Evolutionary conservation across 2,329 filamentous ascomycete species (phyloP).

Genomic region (Proliferodiscus dingleyae): DNA sequence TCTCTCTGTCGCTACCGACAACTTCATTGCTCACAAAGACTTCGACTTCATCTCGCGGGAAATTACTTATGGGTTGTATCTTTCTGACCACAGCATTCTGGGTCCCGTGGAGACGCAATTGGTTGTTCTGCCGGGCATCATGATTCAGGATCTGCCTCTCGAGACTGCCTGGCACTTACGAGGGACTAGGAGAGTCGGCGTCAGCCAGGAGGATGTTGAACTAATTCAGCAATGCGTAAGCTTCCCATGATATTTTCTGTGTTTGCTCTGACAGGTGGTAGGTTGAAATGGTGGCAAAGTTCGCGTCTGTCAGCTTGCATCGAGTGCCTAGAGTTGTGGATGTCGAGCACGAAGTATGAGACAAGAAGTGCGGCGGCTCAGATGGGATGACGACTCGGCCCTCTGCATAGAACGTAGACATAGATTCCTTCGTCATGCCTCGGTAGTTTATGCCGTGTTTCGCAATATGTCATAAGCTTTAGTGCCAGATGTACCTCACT

Average conservation of each 20-base stretch:
- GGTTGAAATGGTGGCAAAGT: slow-evolving; percentile 17
- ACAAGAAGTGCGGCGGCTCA: no score
- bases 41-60: slow-evolving; percentile 48
- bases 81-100: slow-evolving; percentile 51
- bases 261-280: not conserved
- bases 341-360: slow-evolving; percentile 37
- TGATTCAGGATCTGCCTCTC: slow-evolving; percentile 50
- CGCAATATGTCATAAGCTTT: no score
- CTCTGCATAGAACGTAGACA: no score
- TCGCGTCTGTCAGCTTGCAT: slow-evolving; percentile 32
- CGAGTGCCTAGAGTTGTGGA: slow-evolving; percentile 36
- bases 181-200: slow-evolving; percentile 44
- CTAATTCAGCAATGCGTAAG: slow-evolving; percentile 31
- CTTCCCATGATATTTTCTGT: not conserved
- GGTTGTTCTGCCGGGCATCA: slow-evolving; percentile 49
- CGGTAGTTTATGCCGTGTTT: no score
- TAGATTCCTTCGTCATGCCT: no score
- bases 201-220: slow-evolving; percentile 38
- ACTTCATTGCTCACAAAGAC: slow-evolving; percentile 41
- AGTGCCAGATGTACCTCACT: no score
- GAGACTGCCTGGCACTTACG: slow-evolving; percentile 53
- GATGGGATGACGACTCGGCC: no score
- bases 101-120: slow-evolving; percentile 51
- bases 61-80: slow-evolving; percentile 55
- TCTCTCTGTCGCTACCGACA: slow-evolving; percentile 32